A percentile compares a stretch with the other conserved stretches of the same genome.
These are phyloP conservation scores for Exophiala sp. DNA, from an alignment of 2,329 filamentous ascomycete genomes.

Conservation along the genomic window DNA sequence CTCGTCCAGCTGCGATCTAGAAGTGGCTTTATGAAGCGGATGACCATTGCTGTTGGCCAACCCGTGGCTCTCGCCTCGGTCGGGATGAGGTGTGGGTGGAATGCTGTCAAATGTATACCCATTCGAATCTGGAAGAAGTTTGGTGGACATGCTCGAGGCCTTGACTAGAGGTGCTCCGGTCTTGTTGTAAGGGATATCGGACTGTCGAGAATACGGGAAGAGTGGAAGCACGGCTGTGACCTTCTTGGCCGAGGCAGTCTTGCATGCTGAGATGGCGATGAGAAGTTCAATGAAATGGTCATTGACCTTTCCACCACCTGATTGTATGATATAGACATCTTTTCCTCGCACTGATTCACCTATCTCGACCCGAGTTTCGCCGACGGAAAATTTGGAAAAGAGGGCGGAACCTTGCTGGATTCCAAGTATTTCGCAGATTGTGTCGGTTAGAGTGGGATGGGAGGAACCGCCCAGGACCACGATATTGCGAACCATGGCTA, in stretches of 20 bases:
- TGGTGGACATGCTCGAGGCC: slow-evolving; percentile 45
- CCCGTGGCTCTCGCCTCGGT: slow-evolving; percentile 59
- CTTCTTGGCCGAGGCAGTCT: slow-evolving; percentile 82
- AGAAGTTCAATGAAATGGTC: slow-evolving; percentile 94
- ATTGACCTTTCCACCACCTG: slow-evolving; percentile 85
- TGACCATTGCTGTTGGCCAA: slow-evolving; percentile 67
- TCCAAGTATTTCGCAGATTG: slow-evolving; percentile 80
- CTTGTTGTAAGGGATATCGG: slow-evolving; percentile 96
- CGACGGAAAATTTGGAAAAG: slow-evolving; percentile 86
- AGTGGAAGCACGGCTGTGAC: slow-evolving; percentile 91
- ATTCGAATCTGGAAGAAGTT: slow-evolving; percentile 32
- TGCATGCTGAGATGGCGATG: slow-evolving; percentile 98
- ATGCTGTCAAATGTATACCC: slow-evolving; percentile 87
- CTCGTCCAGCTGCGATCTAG: slow-evolving; percentile 59
- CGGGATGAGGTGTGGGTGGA: slow-evolving; percentile 74
- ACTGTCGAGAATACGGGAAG: slow-evolving; percentile 95
- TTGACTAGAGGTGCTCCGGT: slow-evolving; percentile 79
- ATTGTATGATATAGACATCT: slow-evolving; percentile 98
- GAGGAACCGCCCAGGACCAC: slow-evolving; percentile 90
- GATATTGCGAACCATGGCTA: slow-evolving; percentile 82
- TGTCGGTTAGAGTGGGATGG: slow-evolving; percentile 79
- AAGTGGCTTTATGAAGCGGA: slow-evolving; percentile 64
- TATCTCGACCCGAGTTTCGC: slow-evolving; percentile 92
- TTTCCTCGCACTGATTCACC: slow-evolving; percentile 94
- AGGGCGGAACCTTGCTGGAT: slow-evolving; percentile 79